phyloP scores from a whole-genome alignment of 768 basidiomycete species.

The Lactarius sanguifluus region DNA sequence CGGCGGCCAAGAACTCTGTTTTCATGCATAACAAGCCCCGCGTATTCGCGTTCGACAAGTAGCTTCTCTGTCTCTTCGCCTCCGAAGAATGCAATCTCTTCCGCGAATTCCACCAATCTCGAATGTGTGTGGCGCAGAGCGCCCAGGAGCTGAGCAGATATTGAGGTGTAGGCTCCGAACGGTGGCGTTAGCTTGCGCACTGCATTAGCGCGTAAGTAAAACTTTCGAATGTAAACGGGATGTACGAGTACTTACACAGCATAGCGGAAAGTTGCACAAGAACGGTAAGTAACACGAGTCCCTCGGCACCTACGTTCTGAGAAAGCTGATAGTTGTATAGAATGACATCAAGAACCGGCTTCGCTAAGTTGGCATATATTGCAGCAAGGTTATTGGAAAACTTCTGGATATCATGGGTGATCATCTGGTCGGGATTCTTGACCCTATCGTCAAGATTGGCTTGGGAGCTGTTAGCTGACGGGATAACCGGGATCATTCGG shows the following conservation, averaged over 20 bases:
- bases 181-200: constrained; percentile 88
- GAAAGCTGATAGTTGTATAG: constrained; percentile 96
- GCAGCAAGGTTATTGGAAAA: constrained; percentile 90
- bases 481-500: neutral
- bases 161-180: constrained; percentile 87
- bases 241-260: constrained; percentile 56
- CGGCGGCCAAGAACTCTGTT: constrained; percentile 73
- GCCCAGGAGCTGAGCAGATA: constrained; percentile 85
- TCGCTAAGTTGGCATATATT: constrained; percentile 92
- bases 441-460: constrained; percentile 95
- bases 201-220: constrained; percentile 35
- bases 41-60: constrained; percentile 86
- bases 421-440: constrained; percentile 97
- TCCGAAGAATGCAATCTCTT: constrained; percentile 86
- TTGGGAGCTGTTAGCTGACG: constrained; percentile 32
- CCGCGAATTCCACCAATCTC: constrained; percentile 82
- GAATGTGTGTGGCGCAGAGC: constrained; percentile 91
- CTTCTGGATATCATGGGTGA: constrained; percentile 92
- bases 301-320: constrained; percentile 92
- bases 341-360: constrained; percentile 89
- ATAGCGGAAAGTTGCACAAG: constrained; percentile 83
- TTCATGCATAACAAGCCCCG: constrained; percentile 81
- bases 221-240: neutral
- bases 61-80: constrained; percentile 91
- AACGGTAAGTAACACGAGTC: constrained; percentile 76